Conservation (phyloP, 169 alveolate species). For the Eimeria tenella region DNA sequence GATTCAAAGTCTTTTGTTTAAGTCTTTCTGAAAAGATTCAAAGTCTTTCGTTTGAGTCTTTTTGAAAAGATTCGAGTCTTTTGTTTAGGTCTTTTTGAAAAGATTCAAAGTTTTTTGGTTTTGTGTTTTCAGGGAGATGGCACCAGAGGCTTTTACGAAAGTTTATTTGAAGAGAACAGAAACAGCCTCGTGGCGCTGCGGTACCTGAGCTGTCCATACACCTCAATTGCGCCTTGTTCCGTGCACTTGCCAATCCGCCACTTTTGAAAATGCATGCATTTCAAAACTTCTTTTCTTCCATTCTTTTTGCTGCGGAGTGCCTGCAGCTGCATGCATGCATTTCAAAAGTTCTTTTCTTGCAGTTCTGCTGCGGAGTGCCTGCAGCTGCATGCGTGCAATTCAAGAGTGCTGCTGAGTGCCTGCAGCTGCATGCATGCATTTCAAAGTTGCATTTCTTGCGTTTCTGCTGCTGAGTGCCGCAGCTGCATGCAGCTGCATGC, state of each 20-base stretch:
- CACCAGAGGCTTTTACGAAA: constrained; percentile 93
- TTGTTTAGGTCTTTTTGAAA: too few species aligned
- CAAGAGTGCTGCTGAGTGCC: too few species aligned
- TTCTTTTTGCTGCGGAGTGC: too few species aligned
- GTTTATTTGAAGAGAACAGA: constrained; percentile 92
- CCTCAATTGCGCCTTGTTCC: neutral
- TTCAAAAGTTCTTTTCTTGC: neutral
- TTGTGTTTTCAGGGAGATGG: constrained; percentile 90
- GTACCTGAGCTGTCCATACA: constrained; percentile 68
- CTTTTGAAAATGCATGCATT: neutral
- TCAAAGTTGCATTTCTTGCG: neutral
- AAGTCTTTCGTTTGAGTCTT: too few species aligned
- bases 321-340: neutral
- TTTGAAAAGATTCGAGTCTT: too few species aligned
- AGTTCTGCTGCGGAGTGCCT: too few species aligned
- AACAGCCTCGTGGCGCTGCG: constrained; percentile 91
- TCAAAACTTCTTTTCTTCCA: neutral
- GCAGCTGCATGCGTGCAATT: neutral
- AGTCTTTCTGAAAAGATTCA: too few species aligned
- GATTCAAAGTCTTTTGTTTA: too few species aligned
- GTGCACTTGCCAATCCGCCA: neutral
- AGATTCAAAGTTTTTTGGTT: neutral
- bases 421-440: neutral
- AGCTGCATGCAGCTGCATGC: neutral
- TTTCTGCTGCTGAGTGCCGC: neutral